These are phyloP conservation scores for Penicillium vulpinum DNA, from an alignment of 2,329 filamentous ascomycete species.

Conservation along the genomic window DNA sequence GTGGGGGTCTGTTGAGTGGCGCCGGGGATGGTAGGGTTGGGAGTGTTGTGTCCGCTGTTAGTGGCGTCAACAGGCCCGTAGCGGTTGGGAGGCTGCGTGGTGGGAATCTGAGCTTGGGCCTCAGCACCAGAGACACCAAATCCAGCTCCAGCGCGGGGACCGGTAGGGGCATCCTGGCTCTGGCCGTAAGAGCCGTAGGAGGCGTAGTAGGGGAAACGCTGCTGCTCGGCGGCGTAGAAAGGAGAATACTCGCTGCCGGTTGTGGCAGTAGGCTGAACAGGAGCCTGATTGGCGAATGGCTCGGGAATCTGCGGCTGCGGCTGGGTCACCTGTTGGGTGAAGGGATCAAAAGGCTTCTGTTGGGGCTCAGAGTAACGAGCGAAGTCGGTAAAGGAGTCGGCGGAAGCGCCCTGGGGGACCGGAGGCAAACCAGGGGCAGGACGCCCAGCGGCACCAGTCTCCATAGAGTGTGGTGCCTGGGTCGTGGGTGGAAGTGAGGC, in stretches of 20 bases:
- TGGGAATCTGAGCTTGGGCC: conserved; percentile 59
- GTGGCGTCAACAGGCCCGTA: conserved; percentile 69
- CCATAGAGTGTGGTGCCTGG: conserved; percentile 36
- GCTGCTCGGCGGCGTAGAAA: conserved; percentile 78
- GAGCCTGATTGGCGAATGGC: conserved; percentile 55
- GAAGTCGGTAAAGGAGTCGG: conserved; percentile 53
- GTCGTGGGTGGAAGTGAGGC: conserved; percentile 75
- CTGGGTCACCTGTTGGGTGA: conserved; percentile 69
- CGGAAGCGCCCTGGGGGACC: conserved; percentile 55
- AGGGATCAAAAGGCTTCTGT: conserved; percentile 83
- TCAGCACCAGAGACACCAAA: conserved; percentile 65
- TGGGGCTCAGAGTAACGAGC: conserved; percentile 57
- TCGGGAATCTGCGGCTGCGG: conserved; percentile 65
- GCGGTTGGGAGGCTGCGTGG: conserved; percentile 74
- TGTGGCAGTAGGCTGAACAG: conserved; percentile 58
- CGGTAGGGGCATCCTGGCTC: conserved; percentile 71
- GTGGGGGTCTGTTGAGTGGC: conserved; percentile 55
- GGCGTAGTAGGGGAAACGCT: conserved; percentile 68
- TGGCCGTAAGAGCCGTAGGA: conserved; percentile 66
- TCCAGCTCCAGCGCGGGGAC: conserved; percentile 74
- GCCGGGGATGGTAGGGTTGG: conserved; percentile 69
- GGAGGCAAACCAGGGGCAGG: conserved; percentile 63
- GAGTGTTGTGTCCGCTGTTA: conserved; percentile 86
- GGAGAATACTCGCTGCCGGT: conserved; percentile 74
- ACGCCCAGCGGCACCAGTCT: conserved; percentile 53